These are phyloP conservation scores for Musa itinerans DNA, from an alignment of 176 grass and related monocot species.

Conservation along the genomic window DNA sequence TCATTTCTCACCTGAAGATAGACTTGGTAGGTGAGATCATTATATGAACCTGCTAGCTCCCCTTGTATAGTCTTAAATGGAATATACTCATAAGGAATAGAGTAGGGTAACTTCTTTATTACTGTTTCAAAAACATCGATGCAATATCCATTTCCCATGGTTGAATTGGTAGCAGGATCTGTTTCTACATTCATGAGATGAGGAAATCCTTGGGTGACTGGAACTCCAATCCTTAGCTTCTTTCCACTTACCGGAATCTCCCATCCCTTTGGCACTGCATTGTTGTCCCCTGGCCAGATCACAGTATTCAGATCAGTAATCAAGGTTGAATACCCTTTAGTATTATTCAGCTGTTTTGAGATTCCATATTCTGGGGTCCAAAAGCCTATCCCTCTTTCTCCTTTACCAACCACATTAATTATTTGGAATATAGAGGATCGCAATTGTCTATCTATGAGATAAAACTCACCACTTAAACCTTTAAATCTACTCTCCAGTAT, in stretches of 20 bases:
- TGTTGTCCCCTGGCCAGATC: not conserved
- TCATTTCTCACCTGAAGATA: conserved; percentile 22
- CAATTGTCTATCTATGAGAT: conserved; percentile 42
- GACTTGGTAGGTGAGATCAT: conserved; percentile 39
- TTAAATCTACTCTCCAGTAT: conserved; percentile 34
- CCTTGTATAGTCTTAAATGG: conserved; percentile 13
- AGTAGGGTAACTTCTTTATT: conserved; percentile 27
- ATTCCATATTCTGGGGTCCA: conserved; percentile 1
- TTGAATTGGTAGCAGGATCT: conserved; percentile 9
- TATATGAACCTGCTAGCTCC: conserved; percentile 17
- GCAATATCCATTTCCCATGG: conserved; percentile 23
- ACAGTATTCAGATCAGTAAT: not conserved
- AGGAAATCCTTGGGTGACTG: not conserved
- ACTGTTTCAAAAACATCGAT: conserved; percentile 39
- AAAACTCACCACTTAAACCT: conserved; percentile 42
- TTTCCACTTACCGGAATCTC: conserved; percentile 10
- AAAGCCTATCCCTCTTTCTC: not conserved
- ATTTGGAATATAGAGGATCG: conserved; percentile 24
- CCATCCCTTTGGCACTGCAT: conserved; percentile 1
- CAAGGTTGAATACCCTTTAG: not conserved
- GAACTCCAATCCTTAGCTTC: conserved; percentile 12
- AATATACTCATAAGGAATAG: conserved; percentile 40
- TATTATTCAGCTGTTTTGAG: not conserved
- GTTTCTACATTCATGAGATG: not conserved
- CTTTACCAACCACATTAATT: not conserved